These are phyloP conservation scores for Sarcomyxa edulis DNA, from an alignment of 768 basidiomycete species.

Conservation along the genomic window DNA sequence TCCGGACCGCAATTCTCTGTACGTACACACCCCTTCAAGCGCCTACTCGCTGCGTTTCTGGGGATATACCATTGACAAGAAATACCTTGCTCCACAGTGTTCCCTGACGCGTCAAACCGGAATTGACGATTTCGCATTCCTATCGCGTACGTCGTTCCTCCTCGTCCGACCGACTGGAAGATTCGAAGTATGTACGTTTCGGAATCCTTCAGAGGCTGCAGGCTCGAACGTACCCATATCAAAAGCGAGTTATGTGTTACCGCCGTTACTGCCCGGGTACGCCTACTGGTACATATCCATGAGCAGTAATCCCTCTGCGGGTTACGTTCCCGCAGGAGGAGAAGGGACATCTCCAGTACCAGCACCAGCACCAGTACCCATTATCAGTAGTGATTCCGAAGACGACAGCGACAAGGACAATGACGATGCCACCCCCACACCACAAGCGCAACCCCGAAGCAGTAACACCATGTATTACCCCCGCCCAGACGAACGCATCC, in stretches of 20 bases:
- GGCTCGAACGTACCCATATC: constrained; percentile 23
- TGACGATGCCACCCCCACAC: no score
- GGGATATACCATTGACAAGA: no score
- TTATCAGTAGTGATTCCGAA: constrained; percentile 6
- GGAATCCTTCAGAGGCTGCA: constrained; percentile 22
- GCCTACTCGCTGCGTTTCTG: constrained; percentile 3
- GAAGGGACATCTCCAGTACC: constrained; percentile 2
- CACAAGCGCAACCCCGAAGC: no score
- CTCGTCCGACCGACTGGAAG: constrained; percentile 39
- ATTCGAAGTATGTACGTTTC: constrained; percentile 46
- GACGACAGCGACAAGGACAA: constrained; percentile 8
- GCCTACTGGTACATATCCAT: constrained; percentile 51
- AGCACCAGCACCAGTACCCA: constrained; percentile 7
- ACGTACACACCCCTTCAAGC: constrained; percentile 12
- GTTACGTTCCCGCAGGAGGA: constrained; percentile 24
- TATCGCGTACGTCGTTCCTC: constrained; percentile 39
- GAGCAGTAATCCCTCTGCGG: constrained; percentile 46
- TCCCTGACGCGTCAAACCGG: constrained; percentile 32
- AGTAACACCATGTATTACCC: constrained; percentile 44
- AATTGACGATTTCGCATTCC: constrained; percentile 51
- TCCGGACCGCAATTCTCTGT: constrained; percentile 35
- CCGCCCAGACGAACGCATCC: constrained; percentile 41
- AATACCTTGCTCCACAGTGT: constrained; percentile 25
- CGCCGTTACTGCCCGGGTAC: constrained; percentile 36
- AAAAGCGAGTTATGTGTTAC: constrained; percentile 35